Conservation (phyloP, 2,329 filamentous ascomycete species). For the Pseudocercospora macadamiae region DNA sequence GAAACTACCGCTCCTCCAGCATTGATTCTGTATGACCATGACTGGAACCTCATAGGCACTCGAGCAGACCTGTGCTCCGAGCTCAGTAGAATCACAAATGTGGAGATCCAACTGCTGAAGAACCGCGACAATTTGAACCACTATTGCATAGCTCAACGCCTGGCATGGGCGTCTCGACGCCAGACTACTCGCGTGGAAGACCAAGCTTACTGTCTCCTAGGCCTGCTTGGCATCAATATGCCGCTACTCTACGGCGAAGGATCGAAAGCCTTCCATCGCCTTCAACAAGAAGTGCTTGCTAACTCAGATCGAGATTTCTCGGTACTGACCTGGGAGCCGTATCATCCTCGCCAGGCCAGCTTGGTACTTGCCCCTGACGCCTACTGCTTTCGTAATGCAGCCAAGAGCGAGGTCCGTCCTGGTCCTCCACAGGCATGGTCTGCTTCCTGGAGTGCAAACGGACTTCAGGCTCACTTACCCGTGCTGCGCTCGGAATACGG, state of each 20-base stretch:
- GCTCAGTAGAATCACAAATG: neutral
- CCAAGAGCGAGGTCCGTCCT: neutral
- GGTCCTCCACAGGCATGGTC: neutral
- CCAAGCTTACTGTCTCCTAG: slow-evolving; percentile 49
- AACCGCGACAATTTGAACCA: neutral
- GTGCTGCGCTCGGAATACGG: neutral
- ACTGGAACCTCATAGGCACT: neutral
- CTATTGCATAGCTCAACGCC: neutral
- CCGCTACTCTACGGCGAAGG: slow-evolving; percentile 47
- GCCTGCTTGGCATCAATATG: slow-evolving; percentile 49
- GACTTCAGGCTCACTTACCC: neutral
- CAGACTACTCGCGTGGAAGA: slow-evolving; percentile 41
- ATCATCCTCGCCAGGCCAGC: neutral
- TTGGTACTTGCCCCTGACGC: neutral
- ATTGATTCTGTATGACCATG: neutral
- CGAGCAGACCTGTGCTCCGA: neutral
- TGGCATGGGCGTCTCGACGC: slow-evolving; percentile 12
- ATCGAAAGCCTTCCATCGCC: slow-evolving; percentile 41
- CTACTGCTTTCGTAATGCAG: neutral
- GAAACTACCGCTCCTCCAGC: neutral
- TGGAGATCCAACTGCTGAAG: neutral
- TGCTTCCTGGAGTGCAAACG: neutral
- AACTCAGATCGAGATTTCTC: neutral
- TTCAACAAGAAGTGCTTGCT: slow-evolving; percentile 18
- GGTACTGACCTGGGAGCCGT: neutral